Evolutionary conservation across 768 basidiomycete species (phyloP).

Genomic region (Kwoniella heveanensis): DNA sequence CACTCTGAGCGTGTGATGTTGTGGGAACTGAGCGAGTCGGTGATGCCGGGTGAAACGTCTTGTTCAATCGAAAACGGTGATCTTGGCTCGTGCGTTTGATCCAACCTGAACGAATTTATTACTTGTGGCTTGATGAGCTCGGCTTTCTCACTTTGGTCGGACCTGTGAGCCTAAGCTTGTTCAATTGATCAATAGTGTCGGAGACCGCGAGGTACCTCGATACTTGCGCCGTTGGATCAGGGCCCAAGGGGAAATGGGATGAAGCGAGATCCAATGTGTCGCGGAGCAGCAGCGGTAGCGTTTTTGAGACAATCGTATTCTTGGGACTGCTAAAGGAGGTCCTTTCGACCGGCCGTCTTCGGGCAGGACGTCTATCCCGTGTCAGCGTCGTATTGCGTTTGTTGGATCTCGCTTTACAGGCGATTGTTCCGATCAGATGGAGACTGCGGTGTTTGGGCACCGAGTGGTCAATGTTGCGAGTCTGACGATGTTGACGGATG

Average conservation of each 20-base stretch:
- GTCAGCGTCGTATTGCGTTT: not conserved
- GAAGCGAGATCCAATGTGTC: not conserved
- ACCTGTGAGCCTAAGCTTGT: not conserved
- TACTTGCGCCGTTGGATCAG: not conserved
- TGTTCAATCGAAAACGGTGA: slow-evolving; percentile 3
- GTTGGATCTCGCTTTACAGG: too few relatives aligned
- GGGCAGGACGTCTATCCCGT: not conserved
- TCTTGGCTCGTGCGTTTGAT: slow-evolving; percentile 16
- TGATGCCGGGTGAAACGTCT: slow-evolving; percentile 11
- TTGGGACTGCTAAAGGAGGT: not conserved
- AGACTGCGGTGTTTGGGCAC: not conserved
- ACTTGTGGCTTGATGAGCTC: not conserved
- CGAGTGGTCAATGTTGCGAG: not conserved
- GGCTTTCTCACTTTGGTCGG: not conserved
- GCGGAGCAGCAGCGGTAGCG: not conserved
- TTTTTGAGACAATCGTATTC: not conserved
- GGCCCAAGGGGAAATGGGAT: not conserved
- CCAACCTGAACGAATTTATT: not conserved
- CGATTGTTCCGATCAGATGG: not conserved
- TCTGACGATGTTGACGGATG: too few relatives aligned
- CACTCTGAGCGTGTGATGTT: too few relatives aligned
- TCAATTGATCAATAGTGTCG: not conserved
- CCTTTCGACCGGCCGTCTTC: not conserved
- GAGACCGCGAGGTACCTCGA: not conserved
- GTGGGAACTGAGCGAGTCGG: too few relatives aligned